Percentiles rank a stretch among this genome's conserved stretches.
Conservation (phyloP, 2,329 filamentous ascomycete genomes). For the Sporothrix luriei region DNA sequence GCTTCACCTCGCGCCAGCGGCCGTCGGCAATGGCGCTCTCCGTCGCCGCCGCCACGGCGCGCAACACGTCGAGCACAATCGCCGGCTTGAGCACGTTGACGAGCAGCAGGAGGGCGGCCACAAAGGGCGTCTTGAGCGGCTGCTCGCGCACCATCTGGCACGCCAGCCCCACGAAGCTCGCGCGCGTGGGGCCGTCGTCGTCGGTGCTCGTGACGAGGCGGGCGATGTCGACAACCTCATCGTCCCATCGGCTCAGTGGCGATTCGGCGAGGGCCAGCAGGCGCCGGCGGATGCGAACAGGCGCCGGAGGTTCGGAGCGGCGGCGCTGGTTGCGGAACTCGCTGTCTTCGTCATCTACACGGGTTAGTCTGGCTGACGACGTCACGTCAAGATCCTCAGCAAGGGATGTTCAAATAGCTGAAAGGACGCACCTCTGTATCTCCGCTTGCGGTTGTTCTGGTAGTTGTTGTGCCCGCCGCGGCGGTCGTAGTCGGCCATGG, state of each 20-base stretch:
- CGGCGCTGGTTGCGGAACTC: slow-evolving; percentile 73
- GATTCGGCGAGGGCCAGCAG: slow-evolving; percentile 81
- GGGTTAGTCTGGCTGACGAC: background rate
- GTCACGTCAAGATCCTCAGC: too few relatives aligned
- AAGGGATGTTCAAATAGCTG: too few relatives aligned
- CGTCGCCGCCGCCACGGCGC: slow-evolving; percentile 60
- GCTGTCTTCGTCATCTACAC: slow-evolving; percentile 64
- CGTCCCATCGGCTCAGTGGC: slow-evolving; percentile 73
- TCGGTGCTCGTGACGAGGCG: slow-evolving; percentile 78
- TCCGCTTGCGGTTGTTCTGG: slow-evolving; percentile 63
- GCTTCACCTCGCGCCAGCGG: slow-evolving; percentile 88
- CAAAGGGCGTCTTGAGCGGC: slow-evolving; percentile 95
- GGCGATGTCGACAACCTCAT: slow-evolving; percentile 74
- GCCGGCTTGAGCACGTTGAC: slow-evolving; percentile 78
- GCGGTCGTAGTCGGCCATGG: slow-evolving; percentile 62
- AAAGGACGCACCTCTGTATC: slow-evolving; percentile 67
- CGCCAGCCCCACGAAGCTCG: slow-evolving; percentile 70
- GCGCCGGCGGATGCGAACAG: slow-evolving; percentile 74
- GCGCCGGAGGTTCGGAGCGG: slow-evolving; percentile 68
- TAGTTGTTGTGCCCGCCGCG: slow-evolving; percentile 52
- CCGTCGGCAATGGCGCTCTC: slow-evolving; percentile 71
- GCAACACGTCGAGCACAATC: slow-evolving; percentile 70
- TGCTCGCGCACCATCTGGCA: slow-evolving; percentile 83
- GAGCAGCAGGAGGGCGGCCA: slow-evolving; percentile 79
- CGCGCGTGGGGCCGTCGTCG: slow-evolving; percentile 75